Evolutionary conservation across 1,284 basidiomycete species (phyloP), one percentile per base, ranked within the genome.

Genomic region (Rhodotorula sp.): DNA sequence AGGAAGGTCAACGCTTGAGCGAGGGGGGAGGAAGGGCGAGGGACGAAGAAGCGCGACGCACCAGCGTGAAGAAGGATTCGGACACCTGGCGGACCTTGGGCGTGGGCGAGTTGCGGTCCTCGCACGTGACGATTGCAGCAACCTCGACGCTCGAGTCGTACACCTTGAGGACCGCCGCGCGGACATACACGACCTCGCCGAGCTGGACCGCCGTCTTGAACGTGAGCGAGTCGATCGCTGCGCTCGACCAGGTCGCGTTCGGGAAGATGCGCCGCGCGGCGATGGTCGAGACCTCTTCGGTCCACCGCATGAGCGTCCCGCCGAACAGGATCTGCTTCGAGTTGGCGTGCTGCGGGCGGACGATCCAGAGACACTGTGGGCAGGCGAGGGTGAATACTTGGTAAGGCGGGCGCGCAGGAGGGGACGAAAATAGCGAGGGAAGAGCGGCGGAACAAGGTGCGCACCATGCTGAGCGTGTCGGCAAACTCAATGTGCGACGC

Each of bases 281-380:
- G 41, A 74, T 70, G 22, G 70, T 61, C 60, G 59, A 53, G 21
- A 70, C 63, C 27, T 77, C 71, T 37, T 75, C 77, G 34, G 73
- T 67, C 66, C 75, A 77, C 7, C 75, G 61, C 67, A 78, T 76
- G 25, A 78, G 68, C 10, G 61, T 62, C 15, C 77, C 77, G 53
- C 77, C 77, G 46, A 78, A 78, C 5, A 78, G 64, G 48, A 78
- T 64, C 4, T 59, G n/a, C 62, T 75, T 76, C 13, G 65, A 67
- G 67, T 78, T 78, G 67, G 61, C 66, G n/a, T 75, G 66, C 59
- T 78, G 76, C 19, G 77, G 76, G 17, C 76, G 66, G 15, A 78
- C 76, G 59, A 78, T 74, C 71, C 72, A 78, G 5, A 78, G 53
- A 17, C 70, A 64, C 69, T 71, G 50, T 12, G 50, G 13, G 50